Evolutionary conservation across 345 rosid species (phyloP).

Genomic region (Brassica cretica): DNA sequence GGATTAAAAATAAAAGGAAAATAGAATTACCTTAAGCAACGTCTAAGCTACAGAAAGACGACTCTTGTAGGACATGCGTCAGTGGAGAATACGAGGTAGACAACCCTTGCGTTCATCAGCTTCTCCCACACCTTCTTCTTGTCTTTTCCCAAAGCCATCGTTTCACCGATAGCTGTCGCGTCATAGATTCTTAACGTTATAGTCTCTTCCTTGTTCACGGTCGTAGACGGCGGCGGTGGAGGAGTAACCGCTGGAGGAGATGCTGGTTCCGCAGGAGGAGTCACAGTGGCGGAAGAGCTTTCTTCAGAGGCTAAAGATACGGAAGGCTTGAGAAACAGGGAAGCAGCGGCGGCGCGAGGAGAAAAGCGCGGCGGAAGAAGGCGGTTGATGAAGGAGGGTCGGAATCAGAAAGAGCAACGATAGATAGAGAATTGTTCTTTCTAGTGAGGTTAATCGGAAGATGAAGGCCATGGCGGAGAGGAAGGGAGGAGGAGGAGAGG

Average conservation of each 20-base stretch:
- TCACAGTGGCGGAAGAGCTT: slow-evolving; percentile 5
- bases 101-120: slow-evolving; percentile 77
- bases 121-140: slow-evolving; percentile 87
- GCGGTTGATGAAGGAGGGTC: slow-evolving; percentile 14
- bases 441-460: slow-evolving; percentile 15
- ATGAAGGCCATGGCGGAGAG: slow-evolving; percentile 21
- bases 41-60: no score
- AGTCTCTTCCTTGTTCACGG: slow-evolving; percentile 34
- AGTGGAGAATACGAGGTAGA: no score
- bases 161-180: slow-evolving; percentile 89
- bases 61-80: no score
- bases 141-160: slow-evolving; percentile 81
- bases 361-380: slow-evolving; percentile 39
- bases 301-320: slow-evolving; percentile 29
- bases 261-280: slow-evolving; percentile 1
- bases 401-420: slow-evolving; percentile 28
- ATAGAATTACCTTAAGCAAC: no score
- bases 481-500: slow-evolving; percentile 20
- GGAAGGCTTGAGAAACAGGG: slow-evolving; percentile 27
- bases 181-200: slow-evolving; percentile 71
- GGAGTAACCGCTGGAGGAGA: slow-evolving; percentile 13
- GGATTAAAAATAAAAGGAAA: no score
- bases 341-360: slow-evolving; percentile 37
- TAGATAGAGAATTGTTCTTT: not conserved
- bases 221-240: slow-evolving; percentile 11